Percentiles rank a stretch among this genome's conserved stretches.
Evolutionary conservation across 164 flowering plant genomes (phyloP).

Genomic region (grape (Vitis vinifera)): ASM3070453v1 NC_081817.1:6907501-6908000

Average conservation of each 20-base stretch:
- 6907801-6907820: conserved; percentile 56
- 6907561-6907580: neutral
- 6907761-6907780: conserved; percentile 62
- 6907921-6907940: conserved; percentile 13
- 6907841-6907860: conserved; percentile 69
- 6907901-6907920: conserved; percentile 44
- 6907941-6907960: too few relatives aligned
- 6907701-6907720: conserved; percentile 64
- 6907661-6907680: neutral
- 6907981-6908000: too few relatives aligned
- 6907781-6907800: conserved; percentile 66
- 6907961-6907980: too few relatives aligned
- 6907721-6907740: conserved; percentile 85
- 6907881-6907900: conserved; percentile 56
- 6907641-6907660: neutral
- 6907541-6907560: too few relatives aligned
- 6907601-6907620: neutral
- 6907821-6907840: conserved; percentile 71
- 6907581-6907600: conserved; percentile 2
- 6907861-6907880: conserved; percentile 51
- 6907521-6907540: too few relatives aligned
- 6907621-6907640: conserved; percentile 1
- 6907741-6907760: conserved; percentile 70
- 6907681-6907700: conserved; percentile 66
- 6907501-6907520: too few relatives aligned